Conservation (phyloP, 2,329 filamentous ascomycete genomes). For the Clarireedia paspali region DNA sequence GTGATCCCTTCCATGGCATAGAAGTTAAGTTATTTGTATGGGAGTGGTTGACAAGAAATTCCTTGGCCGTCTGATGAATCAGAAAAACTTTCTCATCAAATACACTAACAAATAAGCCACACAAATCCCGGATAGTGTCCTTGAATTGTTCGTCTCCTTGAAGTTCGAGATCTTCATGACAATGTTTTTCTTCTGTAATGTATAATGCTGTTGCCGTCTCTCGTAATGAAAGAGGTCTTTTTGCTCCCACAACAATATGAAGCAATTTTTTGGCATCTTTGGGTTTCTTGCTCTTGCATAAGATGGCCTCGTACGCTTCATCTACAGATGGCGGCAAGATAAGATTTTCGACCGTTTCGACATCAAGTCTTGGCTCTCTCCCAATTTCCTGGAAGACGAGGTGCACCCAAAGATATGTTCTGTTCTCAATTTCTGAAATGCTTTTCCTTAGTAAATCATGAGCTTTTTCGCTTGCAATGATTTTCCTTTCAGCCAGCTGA, state of each 20-base stretch:
- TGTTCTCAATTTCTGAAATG: neutral
- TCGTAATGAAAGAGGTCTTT: slow-evolving; percentile 1
- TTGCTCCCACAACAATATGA: slow-evolving; percentile 8
- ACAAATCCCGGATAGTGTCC: neutral
- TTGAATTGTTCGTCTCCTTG: slow-evolving; percentile 6
- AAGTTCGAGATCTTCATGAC: slow-evolving; percentile 4
- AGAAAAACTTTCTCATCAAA: slow-evolving; percentile 6
- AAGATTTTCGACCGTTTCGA: neutral
- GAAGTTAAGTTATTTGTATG: neutral
- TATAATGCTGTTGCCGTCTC: slow-evolving; percentile 2
- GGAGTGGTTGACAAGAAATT: slow-evolving; percentile 4
- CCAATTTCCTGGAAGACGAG: slow-evolving; percentile 4
- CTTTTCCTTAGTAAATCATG: neutral
- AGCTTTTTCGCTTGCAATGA: neutral
- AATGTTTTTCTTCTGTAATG: neutral
- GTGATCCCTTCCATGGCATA: slow-evolving; percentile 5
- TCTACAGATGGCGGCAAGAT: neutral
- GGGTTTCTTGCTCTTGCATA: neutral
- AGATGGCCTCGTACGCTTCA: slow-evolving; percentile 3
- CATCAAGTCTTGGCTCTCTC: neutral
- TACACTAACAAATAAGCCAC: slow-evolving; percentile 7
- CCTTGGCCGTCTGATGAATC: slow-evolving; percentile 10
- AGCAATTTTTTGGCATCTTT: neutral
- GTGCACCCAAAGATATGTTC: slow-evolving; percentile 10
- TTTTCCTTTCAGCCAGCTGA: neutral